phyloP scores from a whole-genome alignment of 805 yeast genomes.

The Wickerhamiella vanderwaltii region DNA sequence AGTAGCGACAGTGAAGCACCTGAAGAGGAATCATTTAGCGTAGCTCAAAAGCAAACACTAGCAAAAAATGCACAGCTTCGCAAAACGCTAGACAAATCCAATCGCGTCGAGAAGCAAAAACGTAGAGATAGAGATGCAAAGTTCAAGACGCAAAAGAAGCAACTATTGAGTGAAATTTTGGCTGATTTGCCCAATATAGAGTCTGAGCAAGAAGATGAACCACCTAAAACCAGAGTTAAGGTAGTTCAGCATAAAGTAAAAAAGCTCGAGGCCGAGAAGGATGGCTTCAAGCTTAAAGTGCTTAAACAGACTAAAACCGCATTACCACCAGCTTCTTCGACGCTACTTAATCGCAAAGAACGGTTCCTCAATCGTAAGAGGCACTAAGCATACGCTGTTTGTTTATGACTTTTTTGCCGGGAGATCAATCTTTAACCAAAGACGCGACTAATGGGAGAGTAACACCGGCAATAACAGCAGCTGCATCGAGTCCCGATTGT shows the following conservation, averaged over 20 bases:
- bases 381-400: neutral
- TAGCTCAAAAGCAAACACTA: slow-evolving; percentile 15
- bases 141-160: slow-evolving; percentile 21
- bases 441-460: slow-evolving; percentile 18
- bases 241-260: slow-evolving; percentile 10
- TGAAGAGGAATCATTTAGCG: slow-evolving; percentile 25
- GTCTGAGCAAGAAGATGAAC: slow-evolving; percentile 11
- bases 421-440: slow-evolving; percentile 12
- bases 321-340: slow-evolving; percentile 23
- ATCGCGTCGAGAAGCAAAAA: slow-evolving; percentile 18
- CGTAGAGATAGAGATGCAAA: slow-evolving; percentile 23
- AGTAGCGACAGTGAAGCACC: slow-evolving; percentile 27
- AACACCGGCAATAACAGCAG: slow-evolving; percentile 14
- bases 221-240: slow-evolving; percentile 5
- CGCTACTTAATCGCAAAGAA: slow-evolving; percentile 18
- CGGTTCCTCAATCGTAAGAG: slow-evolving; percentile 21
- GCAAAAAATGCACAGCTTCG: slow-evolving; percentile 12
- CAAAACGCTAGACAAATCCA: slow-evolving; percentile 13
- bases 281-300: slow-evolving; percentile 22
- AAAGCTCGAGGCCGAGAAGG: slow-evolving; percentile 15
- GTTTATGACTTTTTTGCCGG: too few species aligned
- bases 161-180: slow-evolving; percentile 21
- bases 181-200: slow-evolving; percentile 14
- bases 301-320: slow-evolving; percentile 15
- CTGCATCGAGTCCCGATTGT: neutral